phyloP scores from a whole-genome alignment of 345 rosid species.

The Leavenworthia alabamica region DNA sequence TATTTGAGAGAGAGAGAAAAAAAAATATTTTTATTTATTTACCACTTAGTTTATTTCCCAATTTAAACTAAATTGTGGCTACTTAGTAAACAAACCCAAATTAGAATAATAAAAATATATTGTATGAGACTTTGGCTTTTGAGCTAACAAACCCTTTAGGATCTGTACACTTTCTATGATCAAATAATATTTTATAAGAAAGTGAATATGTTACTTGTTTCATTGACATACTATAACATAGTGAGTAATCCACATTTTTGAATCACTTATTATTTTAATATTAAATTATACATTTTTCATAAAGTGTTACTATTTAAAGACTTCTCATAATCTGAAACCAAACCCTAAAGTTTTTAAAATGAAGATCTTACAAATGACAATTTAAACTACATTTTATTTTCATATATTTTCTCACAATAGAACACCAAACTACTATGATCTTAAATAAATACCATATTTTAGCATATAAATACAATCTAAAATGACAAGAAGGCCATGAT shows the following conservation, averaged over 20 bases:
- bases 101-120: neutral
- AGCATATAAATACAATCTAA: neutral
- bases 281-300: neutral
- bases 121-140: neutral
- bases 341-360: no score
- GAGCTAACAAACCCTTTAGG: constrained; percentile 12
- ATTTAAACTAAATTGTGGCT: neutral
- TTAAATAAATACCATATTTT: neutral
- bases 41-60: neutral
- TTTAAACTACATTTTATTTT: neutral
- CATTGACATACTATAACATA: constrained; percentile 13
- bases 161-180: constrained; percentile 22
- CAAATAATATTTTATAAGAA: constrained; percentile 11
- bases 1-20: neutral
- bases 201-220: constrained; percentile 26
- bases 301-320: neutral
- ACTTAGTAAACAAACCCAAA: neutral
- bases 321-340: neutral
- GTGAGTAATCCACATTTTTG: constrained; percentile 11
- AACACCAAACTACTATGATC: neutral
- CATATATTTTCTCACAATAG: no score
- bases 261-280: neutral
- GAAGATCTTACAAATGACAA: neutral
- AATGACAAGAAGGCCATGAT: neutral
- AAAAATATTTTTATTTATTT: neutral